Base-by-base conservation (phyloP, 169 alveolate genomes). In the Cryptosporidium ubiquitum region DNA sequence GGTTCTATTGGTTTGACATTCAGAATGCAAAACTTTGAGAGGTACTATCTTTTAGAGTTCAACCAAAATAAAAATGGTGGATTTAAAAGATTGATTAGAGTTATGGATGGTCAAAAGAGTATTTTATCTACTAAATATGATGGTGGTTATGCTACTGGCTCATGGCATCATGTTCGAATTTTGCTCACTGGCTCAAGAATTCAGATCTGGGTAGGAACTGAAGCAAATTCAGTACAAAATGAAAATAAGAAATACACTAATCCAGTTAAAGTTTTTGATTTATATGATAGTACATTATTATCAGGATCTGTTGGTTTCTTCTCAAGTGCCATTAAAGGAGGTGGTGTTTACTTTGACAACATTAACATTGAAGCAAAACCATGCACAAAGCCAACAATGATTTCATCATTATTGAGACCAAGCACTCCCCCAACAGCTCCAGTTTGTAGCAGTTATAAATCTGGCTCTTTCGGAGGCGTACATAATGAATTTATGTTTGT, bases 41-140 rank as follows among this genome's bases (percentile, higher is more conserved):
- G 93, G 84, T 92, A 91, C 86, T 94, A 91, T 74, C 91, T 94
- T 79, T 85, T 94, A 68, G 96, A 94, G 74, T 68, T 94, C 75
- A 92, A 68, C 51, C 94, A 94, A 44, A 91, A 68, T 69, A 68
- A 68, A 61, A 68, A 84, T 44, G 96, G 95, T 47, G 96, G 95
- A 40, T 93, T 73, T 84, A 95, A 95, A 84, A 79, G 98, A 66
- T 91, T 95, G 37, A 70, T 95, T 49, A 84, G 97, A 42, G 93
- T 95, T 66, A 92, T 92, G 49, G 95, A 95, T 68, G 97, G 97
- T 18, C 94, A 74, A 20, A 95, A 96, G 31, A 92, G 92, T 29
- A 97, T 94, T 85, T 84, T 95, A 52, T 96, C 97, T 18, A 92
- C 94, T 18, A 91, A 95, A 39, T 93, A 91, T 18, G 95, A 91